Percentiles rank a stretch among this genome's conserved stretches.
phyloP scores from a whole-genome alignment of 2,329 filamentous ascomycete genomes.

The Pestalotiopsis sp. region DNA sequence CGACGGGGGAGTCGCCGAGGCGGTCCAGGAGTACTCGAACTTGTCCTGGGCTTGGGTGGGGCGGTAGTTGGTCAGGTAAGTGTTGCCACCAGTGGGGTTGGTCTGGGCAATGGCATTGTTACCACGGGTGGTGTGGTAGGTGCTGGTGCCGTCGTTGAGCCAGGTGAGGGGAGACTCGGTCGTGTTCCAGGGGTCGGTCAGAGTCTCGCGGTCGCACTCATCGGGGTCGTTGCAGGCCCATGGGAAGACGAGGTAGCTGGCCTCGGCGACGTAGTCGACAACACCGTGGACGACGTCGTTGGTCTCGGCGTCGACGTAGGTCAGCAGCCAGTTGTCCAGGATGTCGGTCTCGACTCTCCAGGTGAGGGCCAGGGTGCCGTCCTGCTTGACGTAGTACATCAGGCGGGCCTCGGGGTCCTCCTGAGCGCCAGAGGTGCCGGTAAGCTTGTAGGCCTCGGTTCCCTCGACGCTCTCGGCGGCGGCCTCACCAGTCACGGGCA shows the following conservation, averaged over 20 bases:
- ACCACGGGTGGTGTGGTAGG: constrained; percentile 56
- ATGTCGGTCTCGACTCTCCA: constrained; percentile 64
- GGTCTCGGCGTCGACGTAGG: constrained; percentile 55
- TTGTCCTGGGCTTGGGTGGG: constrained; percentile 42
- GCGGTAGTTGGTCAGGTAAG: constrained; percentile 53
- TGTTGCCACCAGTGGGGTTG: constrained; percentile 47
- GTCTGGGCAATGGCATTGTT: constrained; percentile 62
- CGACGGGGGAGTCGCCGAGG: constrained; percentile 34
- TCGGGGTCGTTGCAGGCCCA: constrained; percentile 59
- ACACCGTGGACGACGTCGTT: constrained; percentile 53
- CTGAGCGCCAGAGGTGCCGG: constrained; percentile 48
- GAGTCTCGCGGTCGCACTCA: constrained; percentile 44
- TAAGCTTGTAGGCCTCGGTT: constrained; percentile 45
- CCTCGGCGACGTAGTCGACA: constrained; percentile 59
- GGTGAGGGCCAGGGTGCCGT: constrained; percentile 49
- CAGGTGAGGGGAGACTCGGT: constrained; percentile 54
- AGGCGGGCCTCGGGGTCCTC: constrained; percentile 57
- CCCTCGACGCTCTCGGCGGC: constrained; percentile 39
- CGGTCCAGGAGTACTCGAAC: constrained; percentile 50
- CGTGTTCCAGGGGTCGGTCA: constrained; percentile 52
- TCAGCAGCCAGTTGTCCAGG: constrained; percentile 59
- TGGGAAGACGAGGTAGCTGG: constrained; percentile 57
- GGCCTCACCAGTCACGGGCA: constrained; percentile 43
- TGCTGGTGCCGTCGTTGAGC: constrained; percentile 48
- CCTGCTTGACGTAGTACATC: constrained; percentile 54